These are phyloP conservation scores for Coniochaeta hoffmannii DNA, from an alignment of 2,329 filamentous ascomycete species.

Conservation along the genomic window DNA sequence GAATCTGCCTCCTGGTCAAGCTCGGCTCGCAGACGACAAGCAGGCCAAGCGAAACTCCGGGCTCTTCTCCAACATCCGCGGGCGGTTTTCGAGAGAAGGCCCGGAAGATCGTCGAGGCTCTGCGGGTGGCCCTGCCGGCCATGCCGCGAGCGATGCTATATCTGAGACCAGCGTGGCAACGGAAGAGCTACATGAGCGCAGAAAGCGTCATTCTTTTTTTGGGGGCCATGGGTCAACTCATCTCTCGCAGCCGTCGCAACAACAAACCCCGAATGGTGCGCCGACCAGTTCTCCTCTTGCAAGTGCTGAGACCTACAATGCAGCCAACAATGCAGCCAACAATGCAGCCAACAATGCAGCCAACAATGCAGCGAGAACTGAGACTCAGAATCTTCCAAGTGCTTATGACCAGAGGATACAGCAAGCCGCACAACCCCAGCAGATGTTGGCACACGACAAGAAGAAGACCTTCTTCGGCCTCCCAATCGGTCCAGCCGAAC, in stretches of 20 bases:
- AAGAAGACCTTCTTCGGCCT: conserved; percentile 31
- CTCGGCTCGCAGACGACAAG: conserved; percentile 25
- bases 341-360: neutral
- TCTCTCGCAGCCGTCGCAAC: neutral
- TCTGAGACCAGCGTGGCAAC: conserved; percentile 32
- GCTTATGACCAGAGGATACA: neutral
- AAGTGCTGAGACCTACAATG: too few relatives aligned
- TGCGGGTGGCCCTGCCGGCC: conserved; percentile 10
- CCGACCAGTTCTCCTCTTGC: neutral
- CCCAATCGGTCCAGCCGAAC: conserved; percentile 7
- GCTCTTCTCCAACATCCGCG: conserved; percentile 45
- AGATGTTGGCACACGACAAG: conserved; percentile 21
- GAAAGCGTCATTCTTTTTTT: conserved; percentile 33
- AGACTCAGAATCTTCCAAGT: neutral
- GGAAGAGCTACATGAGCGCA: conserved; percentile 27
- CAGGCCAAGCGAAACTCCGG: conserved; percentile 30
- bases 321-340: neutral
- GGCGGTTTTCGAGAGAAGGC: conserved; percentile 28
- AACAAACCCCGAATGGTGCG: neutral
- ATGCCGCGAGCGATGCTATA: conserved; percentile 28
- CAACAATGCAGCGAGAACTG: neutral
- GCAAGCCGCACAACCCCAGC: neutral
- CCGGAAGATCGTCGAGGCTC: conserved; percentile 22
- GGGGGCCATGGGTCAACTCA: conserved; percentile 15
- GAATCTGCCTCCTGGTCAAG: conserved; percentile 25